phyloP scores from a whole-genome alignment of 192 early-diverging fungal genomes.

The Entomortierella parvispora region DNA sequence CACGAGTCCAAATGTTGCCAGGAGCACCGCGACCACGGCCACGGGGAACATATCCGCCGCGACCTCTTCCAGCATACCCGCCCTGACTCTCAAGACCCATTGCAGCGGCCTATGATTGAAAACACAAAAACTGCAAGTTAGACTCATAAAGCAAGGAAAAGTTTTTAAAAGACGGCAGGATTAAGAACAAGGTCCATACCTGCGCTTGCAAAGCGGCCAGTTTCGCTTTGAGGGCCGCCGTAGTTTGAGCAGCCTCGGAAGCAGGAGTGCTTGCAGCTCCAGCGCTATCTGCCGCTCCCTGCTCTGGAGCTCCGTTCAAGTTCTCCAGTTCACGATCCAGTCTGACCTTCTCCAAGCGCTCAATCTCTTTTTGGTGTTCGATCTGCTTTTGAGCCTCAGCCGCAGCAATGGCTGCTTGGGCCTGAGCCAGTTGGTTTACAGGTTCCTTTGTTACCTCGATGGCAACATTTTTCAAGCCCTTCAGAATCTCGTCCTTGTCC shows the following conservation, averaged over 20 bases:
- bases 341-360: slow-evolving; percentile 45
- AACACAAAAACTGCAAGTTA: slow-evolving; percentile 6
- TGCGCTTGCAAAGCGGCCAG: slow-evolving; percentile 71
- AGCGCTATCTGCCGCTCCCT: neutral
- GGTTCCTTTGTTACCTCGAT: slow-evolving; percentile 56
- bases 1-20: slow-evolving; percentile 59
- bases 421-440: slow-evolving; percentile 37
- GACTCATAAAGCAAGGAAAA: neutral
- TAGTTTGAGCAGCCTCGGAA: slow-evolving; percentile 32
- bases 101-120: slow-evolving; percentile 38
- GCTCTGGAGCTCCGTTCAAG: slow-evolving; percentile 33
- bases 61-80: slow-evolving; percentile 47
- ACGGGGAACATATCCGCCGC: slow-evolving; percentile 35
- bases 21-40: slow-evolving; percentile 60
- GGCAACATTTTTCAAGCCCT: slow-evolving; percentile 57
- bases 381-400: slow-evolving; percentile 50
- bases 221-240: slow-evolving; percentile 62
- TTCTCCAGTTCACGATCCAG: slow-evolving; percentile 65
- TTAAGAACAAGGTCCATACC: too few relatives aligned
- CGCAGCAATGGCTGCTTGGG: slow-evolving; percentile 46
- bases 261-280: slow-evolving; percentile 13
- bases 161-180: too few relatives aligned
- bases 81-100: slow-evolving; percentile 38
- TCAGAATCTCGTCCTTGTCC: slow-evolving; percentile 61
- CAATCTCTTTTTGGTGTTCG: slow-evolving; percentile 46